These are phyloP conservation scores for Metschnikowia corniflorae DNA, from an alignment of 805 yeast genomes.

Conservation along the genomic window DNA sequence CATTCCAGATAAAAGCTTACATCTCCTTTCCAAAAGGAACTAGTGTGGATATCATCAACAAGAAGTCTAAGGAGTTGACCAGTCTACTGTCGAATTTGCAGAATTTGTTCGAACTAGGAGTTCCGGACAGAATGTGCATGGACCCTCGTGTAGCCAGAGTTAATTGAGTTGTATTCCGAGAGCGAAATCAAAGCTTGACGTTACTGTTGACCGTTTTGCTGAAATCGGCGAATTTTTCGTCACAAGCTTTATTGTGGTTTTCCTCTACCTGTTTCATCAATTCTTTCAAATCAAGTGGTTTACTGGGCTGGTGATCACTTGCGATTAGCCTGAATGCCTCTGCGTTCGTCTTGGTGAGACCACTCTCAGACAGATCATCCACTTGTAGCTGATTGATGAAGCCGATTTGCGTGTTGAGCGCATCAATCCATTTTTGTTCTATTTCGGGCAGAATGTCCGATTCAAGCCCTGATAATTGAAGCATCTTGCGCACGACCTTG, in stretches of 20 bases:
- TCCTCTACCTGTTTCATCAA: slow-evolving; percentile 13
- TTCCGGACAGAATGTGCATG: slow-evolving; percentile 79
- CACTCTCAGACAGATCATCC: slow-evolving; percentile 8
- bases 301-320: slow-evolving; percentile 27
- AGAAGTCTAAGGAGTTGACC: slow-evolving; percentile 60
- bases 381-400: slow-evolving; percentile 42
- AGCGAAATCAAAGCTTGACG: slow-evolving; percentile 4
- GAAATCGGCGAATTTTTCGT: slow-evolving; percentile 2
- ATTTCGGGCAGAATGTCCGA: slow-evolving; percentile 23
- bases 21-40: slow-evolving; percentile 70
- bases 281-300: slow-evolving; percentile 22
- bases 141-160: slow-evolving; percentile 59
- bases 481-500: slow-evolving; percentile 27
- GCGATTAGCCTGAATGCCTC: slow-evolving; percentile 32
- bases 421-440: slow-evolving; percentile 26
- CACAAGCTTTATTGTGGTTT: slow-evolving; percentile 1
- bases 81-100: slow-evolving; percentile 60
- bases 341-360: slow-evolving; percentile 14
- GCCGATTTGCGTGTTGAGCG: slow-evolving; percentile 46
- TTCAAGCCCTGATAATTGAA: slow-evolving; percentile 50
- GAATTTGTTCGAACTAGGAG: slow-evolving; percentile 63
- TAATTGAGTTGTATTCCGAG: not conserved
- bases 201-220: not conserved
- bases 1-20: slow-evolving; percentile 58
- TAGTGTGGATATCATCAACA: slow-evolving; percentile 67